phyloP scores from a whole-genome alignment of 192 early-diverging fungal species.

The Tieghemiomyces parasiticus region DNA sequence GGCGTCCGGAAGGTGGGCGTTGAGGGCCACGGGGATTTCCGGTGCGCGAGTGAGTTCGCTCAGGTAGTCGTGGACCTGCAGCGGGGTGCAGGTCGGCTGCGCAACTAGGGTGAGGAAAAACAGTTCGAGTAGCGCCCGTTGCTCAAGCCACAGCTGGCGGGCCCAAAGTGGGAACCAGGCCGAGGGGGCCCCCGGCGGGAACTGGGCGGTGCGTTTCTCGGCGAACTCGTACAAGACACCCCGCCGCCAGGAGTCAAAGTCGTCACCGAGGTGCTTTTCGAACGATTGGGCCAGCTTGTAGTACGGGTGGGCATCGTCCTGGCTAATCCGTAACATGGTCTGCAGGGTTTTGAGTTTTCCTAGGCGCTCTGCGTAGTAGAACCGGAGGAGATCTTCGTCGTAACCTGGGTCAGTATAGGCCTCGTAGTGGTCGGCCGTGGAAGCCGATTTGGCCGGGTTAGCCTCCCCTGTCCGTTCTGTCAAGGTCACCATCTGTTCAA shows the following conservation, averaged over 20 bases:
- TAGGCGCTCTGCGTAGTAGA: conserved; percentile 1
- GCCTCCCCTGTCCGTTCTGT: not conserved
- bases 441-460: too few species aligned
- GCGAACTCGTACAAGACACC: not conserved
- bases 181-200: not conserved
- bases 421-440: not conserved
- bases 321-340: not conserved
- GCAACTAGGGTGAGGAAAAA: not conserved
- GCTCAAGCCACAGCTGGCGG: conserved; percentile 5
- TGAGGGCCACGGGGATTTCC: not conserved
- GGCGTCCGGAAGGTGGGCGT: not conserved
- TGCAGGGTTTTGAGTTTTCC: conserved; percentile 3
- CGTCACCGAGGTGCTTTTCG: too few species aligned
- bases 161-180: not conserved
- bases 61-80: not conserved
- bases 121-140: not conserved
- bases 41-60: not conserved
- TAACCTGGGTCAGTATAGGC: not conserved
- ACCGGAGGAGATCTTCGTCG: not conserved
- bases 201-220: not conserved
- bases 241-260: not conserved
- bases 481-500: not conserved
- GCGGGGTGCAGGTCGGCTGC: conserved; percentile 3
- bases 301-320: conserved; percentile 2
- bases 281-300: not conserved